phyloP scores from a whole-genome alignment of 768 basidiomycete genomes.

The Leucocoprinus sp. region DNA sequence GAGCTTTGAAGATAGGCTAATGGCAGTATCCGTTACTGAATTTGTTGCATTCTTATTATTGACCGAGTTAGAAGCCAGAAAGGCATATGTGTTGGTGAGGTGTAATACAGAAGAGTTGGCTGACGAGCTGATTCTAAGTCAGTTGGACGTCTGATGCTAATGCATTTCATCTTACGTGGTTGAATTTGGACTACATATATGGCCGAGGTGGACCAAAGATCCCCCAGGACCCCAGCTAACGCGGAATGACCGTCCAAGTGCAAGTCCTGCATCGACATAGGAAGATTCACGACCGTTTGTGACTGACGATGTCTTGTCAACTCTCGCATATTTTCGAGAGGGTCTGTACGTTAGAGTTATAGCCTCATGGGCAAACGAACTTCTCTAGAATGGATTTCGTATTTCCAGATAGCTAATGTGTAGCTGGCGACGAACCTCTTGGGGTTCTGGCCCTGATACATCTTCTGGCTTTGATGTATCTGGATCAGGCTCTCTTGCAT shows the following conservation, averaged over 20 bases:
- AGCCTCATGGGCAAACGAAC: slow-evolving; percentile 71
- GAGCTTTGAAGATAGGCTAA: slow-evolving; percentile 42
- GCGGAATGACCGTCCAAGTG: slow-evolving; percentile 81
- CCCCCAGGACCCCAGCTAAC: slow-evolving; percentile 88
- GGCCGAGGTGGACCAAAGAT: slow-evolving; percentile 66
- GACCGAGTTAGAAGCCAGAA: slow-evolving; percentile 13
- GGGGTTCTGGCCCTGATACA: slow-evolving; percentile 46
- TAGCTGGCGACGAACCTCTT: slow-evolving; percentile 40
- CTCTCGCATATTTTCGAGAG: slow-evolving; percentile 73
- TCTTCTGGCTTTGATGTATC: slow-evolving; percentile 60
- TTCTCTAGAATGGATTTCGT: slow-evolving; percentile 38
- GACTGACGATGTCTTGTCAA: slow-evolving; percentile 59
- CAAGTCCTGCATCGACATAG: slow-evolving; percentile 74
- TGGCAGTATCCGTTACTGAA: slow-evolving; percentile 23
- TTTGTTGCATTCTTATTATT: slow-evolving; percentile 6
- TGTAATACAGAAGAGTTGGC: slow-evolving; percentile 59
- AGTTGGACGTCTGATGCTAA: not conserved
- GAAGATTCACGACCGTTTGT: slow-evolving; percentile 57
- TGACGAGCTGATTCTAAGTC: slow-evolving; percentile 33
- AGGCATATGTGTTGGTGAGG: slow-evolving; percentile 29
- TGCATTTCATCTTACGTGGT: slow-evolving; percentile 36
- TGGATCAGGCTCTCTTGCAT: slow-evolving; percentile 72
- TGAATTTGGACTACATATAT: slow-evolving; percentile 51
- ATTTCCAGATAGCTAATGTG: not conserved
- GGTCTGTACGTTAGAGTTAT: slow-evolving; percentile 63